Conservation (phyloP, 2,329 filamentous ascomycete species). For the Microcera coccophila region DNA sequence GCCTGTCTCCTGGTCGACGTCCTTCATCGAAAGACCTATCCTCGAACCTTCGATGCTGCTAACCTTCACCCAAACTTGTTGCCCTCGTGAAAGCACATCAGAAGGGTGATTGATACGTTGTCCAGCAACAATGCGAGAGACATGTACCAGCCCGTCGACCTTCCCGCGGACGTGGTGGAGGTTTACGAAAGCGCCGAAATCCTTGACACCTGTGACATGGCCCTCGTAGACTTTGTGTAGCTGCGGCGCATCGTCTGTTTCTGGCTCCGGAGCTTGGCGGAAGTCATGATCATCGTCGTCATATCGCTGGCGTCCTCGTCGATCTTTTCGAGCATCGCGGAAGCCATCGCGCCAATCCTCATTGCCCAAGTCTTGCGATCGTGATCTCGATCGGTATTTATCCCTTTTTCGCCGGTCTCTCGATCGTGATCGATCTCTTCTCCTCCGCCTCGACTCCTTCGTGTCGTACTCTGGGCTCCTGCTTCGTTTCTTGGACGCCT, state of each 20-base stretch:
- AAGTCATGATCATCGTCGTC: slow-evolving; percentile 51
- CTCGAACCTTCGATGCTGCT: slow-evolving; percentile 76
- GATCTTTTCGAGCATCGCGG: slow-evolving; percentile 29
- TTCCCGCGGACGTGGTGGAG: slow-evolving; percentile 82
- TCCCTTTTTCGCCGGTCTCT: slow-evolving; percentile 38
- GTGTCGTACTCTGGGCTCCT: slow-evolving; percentile 53
- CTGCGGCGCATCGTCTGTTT: slow-evolving; percentile 77
- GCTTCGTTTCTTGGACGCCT: slow-evolving; percentile 52
- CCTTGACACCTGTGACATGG: slow-evolving; percentile 85
- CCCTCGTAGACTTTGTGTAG: slow-evolving; percentile 88
- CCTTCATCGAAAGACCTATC: slow-evolving; percentile 93
- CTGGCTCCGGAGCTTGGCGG: slow-evolving; percentile 61
- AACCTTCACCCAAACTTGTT: slow-evolving; percentile 89
- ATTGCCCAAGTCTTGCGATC: slow-evolving; percentile 38
- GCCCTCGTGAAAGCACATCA: slow-evolving; percentile 75
- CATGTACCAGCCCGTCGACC: slow-evolving; percentile 88
- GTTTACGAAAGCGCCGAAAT: slow-evolving; percentile 95
- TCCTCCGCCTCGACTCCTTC: slow-evolving; percentile 39
- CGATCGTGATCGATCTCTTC: slow-evolving; percentile 40
- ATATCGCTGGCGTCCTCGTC: slow-evolving; percentile 38
- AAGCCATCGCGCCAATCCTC: slow-evolving; percentile 44
- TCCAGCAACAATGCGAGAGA: slow-evolving; percentile 82
- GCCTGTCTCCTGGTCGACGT: slow-evolving; percentile 87
- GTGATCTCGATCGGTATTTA: slow-evolving; percentile 35
- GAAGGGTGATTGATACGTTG: slow-evolving; percentile 88